Evolutionary conservation across 1,284 basidiomycete genomes (phyloP), one percentile per base, ranked within the genome.

Genomic region (Entoloma clypeatum): DNA sequence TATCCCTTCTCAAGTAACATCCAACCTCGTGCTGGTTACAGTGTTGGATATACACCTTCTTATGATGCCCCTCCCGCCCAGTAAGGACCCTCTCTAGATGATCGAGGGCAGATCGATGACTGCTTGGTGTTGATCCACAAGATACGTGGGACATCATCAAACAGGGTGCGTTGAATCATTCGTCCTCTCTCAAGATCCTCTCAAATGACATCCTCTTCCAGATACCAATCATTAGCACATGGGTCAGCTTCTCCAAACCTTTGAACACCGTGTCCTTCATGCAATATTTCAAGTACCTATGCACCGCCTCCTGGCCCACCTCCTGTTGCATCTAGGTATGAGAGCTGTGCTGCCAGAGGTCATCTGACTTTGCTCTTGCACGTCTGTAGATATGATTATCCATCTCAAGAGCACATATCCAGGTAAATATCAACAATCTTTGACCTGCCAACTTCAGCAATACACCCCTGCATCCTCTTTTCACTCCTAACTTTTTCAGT

Each of bases 41-140:
- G 49, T 48, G 55, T 61, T 18, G 56, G 59, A 16, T 67, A 68
- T 46, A 51, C 61, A 23, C 62, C 67, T 14, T 56, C 61, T 6
- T 65, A 65, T 40, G 56, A 54, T 19, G 16, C 41, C 35, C 39
- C 41, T 28, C 42, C 48, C 19, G 22, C 44, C 29, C 50, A 52
- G 52, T 53, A 39, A 46, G 51, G 57, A 28, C 46, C 52, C 24
- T 48, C 56, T 9, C 49, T 48, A 28, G 53, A 43, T 36, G 44
- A n/a, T n/a, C n/a, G n/a, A n/a, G n/a, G n/a, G n/a, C n/a, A n/a
- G n/a, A n/a, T 39, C 16, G 18, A 40, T 38, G 7, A 22, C 9
- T 25, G 36, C 30, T 29, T 35, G 34, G 26, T 24, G 14, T 42
- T 33, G 32, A 45, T 42, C 21, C 41, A 31, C 19, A 25, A 31